Percentiles rank a stretch among this genome's conserved stretches.
Evolutionary conservation across 352 stramenopile genomes (phyloP).

Genomic region (Globisporangium perplexum): DNA sequence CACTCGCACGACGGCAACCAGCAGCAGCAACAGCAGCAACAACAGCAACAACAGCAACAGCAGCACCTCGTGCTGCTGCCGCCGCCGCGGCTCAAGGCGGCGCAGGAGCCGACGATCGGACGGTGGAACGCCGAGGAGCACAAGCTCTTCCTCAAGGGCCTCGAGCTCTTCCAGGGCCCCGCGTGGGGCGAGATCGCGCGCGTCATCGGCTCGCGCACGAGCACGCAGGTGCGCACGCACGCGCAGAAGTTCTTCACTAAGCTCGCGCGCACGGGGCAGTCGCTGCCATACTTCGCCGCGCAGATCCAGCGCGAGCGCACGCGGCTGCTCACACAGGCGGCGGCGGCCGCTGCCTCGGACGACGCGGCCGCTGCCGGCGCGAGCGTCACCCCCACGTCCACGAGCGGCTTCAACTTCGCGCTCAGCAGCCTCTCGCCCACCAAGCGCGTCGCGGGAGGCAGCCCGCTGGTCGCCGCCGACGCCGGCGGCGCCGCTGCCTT

Average conservation of each 20-base stretch:
- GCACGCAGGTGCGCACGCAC: constrained; percentile 81
- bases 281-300: constrained; percentile 66
- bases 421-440: constrained; percentile 40
- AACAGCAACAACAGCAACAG: neutral
- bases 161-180: constrained; percentile 75
- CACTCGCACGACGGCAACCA: no score
- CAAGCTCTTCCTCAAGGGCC: constrained; percentile 65
- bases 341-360: neutral
- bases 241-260: constrained; percentile 90
- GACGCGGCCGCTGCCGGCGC: neutral
- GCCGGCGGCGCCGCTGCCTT: neutral
- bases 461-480: neutral
- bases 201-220: constrained; percentile 77
- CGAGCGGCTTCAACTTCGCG: constrained; percentile 22
- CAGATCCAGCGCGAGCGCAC: constrained; percentile 69
- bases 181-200: constrained; percentile 82
- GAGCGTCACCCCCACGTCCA: constrained; percentile 42
- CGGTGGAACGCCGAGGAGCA: constrained; percentile 78
- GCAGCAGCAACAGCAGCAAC: neutral
- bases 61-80: constrained; percentile 6
- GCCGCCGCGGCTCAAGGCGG: constrained; percentile 18
- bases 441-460: constrained; percentile 21
- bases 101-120: constrained; percentile 61
- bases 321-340: constrained; percentile 42
- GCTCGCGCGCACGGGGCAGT: constrained; percentile 65